A percentile compares a stretch with the other conserved stretches of the same genome.
phyloP scores from a whole-genome alignment of 179 eudicot species.

The Corrigiola litoralis region DNA sequence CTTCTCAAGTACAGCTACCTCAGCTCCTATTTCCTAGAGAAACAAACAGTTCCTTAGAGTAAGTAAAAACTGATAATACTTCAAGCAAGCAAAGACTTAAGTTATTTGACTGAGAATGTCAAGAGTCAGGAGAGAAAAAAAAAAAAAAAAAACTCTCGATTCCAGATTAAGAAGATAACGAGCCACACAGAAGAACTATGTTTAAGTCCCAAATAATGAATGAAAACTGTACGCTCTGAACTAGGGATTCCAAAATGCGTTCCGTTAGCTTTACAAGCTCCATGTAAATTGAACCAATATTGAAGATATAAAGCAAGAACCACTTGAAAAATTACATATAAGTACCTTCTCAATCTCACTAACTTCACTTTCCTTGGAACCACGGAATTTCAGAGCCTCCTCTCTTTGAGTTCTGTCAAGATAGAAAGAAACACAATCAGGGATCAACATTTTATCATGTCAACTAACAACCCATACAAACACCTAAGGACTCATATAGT shows the following conservation, averaged over 20 bases:
- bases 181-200: not conserved
- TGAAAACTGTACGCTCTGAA: too few species aligned
- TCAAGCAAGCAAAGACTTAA: constrained; percentile 4
- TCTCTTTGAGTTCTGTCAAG: constrained; percentile 73
- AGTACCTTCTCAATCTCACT: constrained; percentile 84
- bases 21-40: constrained; percentile 71
- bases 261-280: not conserved
- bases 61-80: not conserved
- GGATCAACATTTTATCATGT: not conserved
- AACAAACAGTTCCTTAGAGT: constrained; percentile 7
- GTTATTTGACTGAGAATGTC: not conserved
- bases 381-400: constrained; percentile 92
- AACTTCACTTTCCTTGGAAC: constrained; percentile 73
- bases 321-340: not conserved
- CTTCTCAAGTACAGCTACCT: constrained; percentile 81
- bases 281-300: not conserved
- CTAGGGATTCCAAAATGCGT: too few species aligned
- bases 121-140: not conserved
- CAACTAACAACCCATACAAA: constrained; percentile 8
- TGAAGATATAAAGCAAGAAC: not conserved
- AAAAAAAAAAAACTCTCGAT: not conserved
- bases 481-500: not conserved
- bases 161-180: not conserved
- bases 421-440: constrained; percentile 1
- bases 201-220: not conserved